Conservation (phyloP, 164 flowering plant species). For the Platanus orientalis region DNA sequence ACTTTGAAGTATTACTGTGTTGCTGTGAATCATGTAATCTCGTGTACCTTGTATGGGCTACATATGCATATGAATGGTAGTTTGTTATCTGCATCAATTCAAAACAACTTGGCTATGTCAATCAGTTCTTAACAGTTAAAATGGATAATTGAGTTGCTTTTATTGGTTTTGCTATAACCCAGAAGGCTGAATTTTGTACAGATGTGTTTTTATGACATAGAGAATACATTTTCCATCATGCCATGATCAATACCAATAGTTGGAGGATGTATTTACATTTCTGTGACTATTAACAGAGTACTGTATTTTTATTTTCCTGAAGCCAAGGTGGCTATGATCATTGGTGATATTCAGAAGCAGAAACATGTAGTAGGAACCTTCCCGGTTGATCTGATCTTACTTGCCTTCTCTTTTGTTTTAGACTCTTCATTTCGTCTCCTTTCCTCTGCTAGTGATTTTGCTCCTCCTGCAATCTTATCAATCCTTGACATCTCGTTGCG, state of each 20-base stretch:
- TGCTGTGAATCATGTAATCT: slow-evolving; percentile 5
- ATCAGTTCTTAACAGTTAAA: neutral
- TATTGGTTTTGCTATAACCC: neutral
- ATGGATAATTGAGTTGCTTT: neutral
- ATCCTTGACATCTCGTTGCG: slow-evolving; percentile 45
- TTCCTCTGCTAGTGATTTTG: slow-evolving; percentile 51
- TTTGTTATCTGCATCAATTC: neutral
- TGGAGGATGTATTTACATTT: neutral
- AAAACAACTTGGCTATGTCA: neutral
- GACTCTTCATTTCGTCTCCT: slow-evolving; percentile 53
- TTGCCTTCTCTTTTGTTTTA: slow-evolving; percentile 48
- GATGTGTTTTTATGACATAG: neutral
- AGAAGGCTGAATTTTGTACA: neutral
- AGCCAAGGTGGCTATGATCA: neutral
- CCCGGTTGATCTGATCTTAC: slow-evolving; percentile 45
- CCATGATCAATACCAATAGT: neutral
- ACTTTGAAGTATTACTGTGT: neutral
- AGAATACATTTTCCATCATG: slow-evolving; percentile 4
- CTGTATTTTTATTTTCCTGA: neutral
- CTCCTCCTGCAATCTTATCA: slow-evolving; percentile 50
- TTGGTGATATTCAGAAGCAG: slow-evolving; percentile 37
- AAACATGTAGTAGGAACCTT: slow-evolving; percentile 35
- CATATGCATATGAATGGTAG: slow-evolving; percentile 5
- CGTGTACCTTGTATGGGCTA: slow-evolving; percentile 12
- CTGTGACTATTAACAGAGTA: neutral